These are phyloP conservation scores for Leccinum arenicola DNA, from an alignment of 768 basidiomycete species.

Conservation along the genomic window DNA sequence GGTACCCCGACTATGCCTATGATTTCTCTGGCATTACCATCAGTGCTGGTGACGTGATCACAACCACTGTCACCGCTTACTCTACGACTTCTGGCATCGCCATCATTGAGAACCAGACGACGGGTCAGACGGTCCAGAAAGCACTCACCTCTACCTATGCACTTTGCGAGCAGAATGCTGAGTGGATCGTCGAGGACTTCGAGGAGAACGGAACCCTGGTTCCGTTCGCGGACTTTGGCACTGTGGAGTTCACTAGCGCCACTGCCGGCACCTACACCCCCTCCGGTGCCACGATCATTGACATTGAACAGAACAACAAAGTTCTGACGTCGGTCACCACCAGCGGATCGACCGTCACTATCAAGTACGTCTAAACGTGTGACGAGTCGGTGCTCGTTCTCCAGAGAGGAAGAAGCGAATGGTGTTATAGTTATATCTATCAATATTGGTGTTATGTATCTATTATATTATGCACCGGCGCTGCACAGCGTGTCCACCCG, in stretches of 20 bases:
- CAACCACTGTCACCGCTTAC: conserved; percentile 15
- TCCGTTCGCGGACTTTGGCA: conserved; percentile 18
- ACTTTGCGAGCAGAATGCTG: conserved; percentile 19
- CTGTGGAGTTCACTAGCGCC: conserved; percentile 12
- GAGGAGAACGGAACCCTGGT: conserved; percentile 10
- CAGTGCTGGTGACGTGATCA: conserved; percentile 15
- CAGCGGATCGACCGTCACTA: neutral
- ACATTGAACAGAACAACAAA: conserved; percentile 9
- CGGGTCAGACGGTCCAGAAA: conserved; percentile 10
- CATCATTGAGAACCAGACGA: conserved; percentile 21
- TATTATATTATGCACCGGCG: no score
- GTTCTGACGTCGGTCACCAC: conserved; percentile 15
- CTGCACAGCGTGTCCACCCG: no score
- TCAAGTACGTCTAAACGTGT: conserved; percentile 10
- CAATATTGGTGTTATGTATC: neutral
- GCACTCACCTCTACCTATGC: conserved; percentile 7
- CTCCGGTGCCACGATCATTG: conserved; percentile 10
- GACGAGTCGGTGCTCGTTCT: neutral
- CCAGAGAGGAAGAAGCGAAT: neutral
- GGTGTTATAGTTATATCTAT: neutral
- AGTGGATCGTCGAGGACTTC: conserved; percentile 27
- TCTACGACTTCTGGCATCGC: conserved; percentile 19
- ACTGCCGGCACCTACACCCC: conserved; percentile 15
- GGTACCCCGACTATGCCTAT: conserved; percentile 20
- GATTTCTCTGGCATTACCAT: conserved; percentile 7